Percentiles rank a stretch among this genome's conserved stretches.
Conservation (phyloP, 1,284 basidiomycete species). For the Tilletia indica region DNA sequence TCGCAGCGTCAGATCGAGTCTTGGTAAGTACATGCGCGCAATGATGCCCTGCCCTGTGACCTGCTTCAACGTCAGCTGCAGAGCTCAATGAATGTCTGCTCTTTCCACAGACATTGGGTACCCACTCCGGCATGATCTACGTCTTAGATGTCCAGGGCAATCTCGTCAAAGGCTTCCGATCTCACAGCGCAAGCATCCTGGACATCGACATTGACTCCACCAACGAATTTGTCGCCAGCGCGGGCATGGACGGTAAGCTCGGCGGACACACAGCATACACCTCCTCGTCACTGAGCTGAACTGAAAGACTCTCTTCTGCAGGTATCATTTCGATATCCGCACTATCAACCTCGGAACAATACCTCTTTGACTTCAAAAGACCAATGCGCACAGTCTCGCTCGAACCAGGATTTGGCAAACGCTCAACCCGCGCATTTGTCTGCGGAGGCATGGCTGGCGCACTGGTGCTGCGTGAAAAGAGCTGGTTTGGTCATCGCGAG, state of each 20-base stretch:
- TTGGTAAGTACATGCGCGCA: slow-evolving; percentile 63
- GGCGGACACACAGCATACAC: too few relatives aligned
- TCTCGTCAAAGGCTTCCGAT: slow-evolving; percentile 83
- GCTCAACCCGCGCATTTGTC: slow-evolving; percentile 77
- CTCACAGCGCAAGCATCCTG: slow-evolving; percentile 84
- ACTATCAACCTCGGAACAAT: slow-evolving; percentile 73
- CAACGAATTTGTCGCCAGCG: slow-evolving; percentile 85
- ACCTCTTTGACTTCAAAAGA: slow-evolving; percentile 86
- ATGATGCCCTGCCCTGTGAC: background rate
- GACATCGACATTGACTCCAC: slow-evolving; percentile 82
- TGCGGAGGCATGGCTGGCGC: slow-evolving; percentile 90
- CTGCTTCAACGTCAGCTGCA: background rate
- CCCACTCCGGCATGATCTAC: slow-evolving; percentile 86
- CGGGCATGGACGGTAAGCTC: slow-evolving; percentile 83
- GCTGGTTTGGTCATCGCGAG: slow-evolving; percentile 94
- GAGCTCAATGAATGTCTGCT: slow-evolving; percentile 61
- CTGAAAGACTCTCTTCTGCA: slow-evolving; percentile 27
- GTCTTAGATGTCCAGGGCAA: slow-evolving; percentile 76
- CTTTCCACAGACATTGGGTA: slow-evolving; percentile 64
- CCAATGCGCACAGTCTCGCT: slow-evolving; percentile 86
- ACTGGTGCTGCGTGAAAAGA: slow-evolving; percentile 83
- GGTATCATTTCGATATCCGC: slow-evolving; percentile 89
- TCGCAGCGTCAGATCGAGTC: slow-evolving; percentile 70
- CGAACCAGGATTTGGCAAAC: slow-evolving; percentile 85
- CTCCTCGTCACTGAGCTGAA: too few relatives aligned